Evolutionary conservation across 2,329 filamentous ascomycete species (phyloP).

Genomic region (Ophidiomyces ophidiicola): DNA sequence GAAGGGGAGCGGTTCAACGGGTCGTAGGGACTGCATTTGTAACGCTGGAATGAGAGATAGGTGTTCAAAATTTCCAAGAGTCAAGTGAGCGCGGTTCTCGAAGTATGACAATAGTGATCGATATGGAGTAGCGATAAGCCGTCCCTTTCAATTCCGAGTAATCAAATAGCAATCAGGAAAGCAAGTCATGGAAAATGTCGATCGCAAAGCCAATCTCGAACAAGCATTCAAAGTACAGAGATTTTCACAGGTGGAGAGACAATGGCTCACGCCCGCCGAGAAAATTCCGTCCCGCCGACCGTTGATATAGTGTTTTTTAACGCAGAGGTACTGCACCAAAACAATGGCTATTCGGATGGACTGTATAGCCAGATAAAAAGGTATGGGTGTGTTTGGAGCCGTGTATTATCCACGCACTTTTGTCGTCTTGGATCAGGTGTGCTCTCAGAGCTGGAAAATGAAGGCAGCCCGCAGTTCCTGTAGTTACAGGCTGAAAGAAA

Average conservation of each 20-base stretch:
- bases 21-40: constrained; percentile 17
- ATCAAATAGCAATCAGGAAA: neutral
- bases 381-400: no score
- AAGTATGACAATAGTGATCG: neutral
- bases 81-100: neutral
- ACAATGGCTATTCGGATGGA: neutral
- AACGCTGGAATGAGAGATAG: neutral
- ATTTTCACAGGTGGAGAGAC: neutral
- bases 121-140: no score
- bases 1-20: constrained; percentile 14
- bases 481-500: constrained; percentile 1
- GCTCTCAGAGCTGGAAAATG: no score
- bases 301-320: neutral
- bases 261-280: neutral
- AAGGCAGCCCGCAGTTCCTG: no score
- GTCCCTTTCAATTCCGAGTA: neutral
- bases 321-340: constrained; percentile 1
- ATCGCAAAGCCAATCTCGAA: constrained; percentile 4
- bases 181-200: constrained; percentile 2
- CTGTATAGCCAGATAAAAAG: no score
- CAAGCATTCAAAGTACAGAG: constrained; percentile 3
- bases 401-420: no score
- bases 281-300: neutral
- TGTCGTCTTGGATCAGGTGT: no score
- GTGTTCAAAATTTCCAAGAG: neutral